Conservation (phyloP, 2,329 filamentous ascomycete genomes). For the Didymella lethalis region DNA sequence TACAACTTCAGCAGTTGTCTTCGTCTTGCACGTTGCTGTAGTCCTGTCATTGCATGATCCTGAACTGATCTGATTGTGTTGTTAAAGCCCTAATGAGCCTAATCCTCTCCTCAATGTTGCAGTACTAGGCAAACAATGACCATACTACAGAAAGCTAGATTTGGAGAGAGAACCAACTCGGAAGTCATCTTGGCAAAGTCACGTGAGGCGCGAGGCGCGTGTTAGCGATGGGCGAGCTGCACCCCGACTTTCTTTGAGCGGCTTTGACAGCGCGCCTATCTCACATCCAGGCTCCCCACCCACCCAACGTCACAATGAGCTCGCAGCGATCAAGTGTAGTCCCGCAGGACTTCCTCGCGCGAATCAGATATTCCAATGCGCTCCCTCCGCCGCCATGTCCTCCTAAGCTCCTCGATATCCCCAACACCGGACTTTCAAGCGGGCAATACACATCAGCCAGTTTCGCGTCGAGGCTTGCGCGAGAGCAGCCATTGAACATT, state of each 20-base stretch:
- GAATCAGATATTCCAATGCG: constrained; percentile 93
- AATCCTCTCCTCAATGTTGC: neutral
- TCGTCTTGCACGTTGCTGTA: too few relatives aligned
- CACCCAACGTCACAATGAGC: constrained; percentile 32
- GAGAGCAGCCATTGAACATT: constrained; percentile 93
- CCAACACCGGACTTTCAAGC: constrained; percentile 86
- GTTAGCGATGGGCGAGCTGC: constrained; percentile 31
- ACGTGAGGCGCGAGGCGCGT: constrained; percentile 27
- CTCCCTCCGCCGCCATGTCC: constrained; percentile 93
- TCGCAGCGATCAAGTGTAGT: constrained; percentile 52
- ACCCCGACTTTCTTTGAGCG: constrained; percentile 41
- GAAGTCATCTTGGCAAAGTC: constrained; percentile 12
- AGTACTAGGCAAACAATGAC: neutral
- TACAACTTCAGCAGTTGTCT: constrained; percentile 12
- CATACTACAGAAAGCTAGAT: neutral
- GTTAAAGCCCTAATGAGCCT: neutral
- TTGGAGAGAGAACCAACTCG: neutral
- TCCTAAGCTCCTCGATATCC: constrained; percentile 95
- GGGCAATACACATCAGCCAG: constrained; percentile 89
- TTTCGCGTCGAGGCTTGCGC: constrained; percentile 86
- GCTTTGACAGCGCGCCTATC: constrained; percentile 19
- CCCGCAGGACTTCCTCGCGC: constrained; percentile 97
- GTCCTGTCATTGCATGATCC: neutral
- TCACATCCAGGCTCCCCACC: constrained; percentile 9
- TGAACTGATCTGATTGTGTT: neutral